Evolutionary conservation across 441 rosid genomes (phyloP).

Genomic region (Populus hybrid): DNA sequence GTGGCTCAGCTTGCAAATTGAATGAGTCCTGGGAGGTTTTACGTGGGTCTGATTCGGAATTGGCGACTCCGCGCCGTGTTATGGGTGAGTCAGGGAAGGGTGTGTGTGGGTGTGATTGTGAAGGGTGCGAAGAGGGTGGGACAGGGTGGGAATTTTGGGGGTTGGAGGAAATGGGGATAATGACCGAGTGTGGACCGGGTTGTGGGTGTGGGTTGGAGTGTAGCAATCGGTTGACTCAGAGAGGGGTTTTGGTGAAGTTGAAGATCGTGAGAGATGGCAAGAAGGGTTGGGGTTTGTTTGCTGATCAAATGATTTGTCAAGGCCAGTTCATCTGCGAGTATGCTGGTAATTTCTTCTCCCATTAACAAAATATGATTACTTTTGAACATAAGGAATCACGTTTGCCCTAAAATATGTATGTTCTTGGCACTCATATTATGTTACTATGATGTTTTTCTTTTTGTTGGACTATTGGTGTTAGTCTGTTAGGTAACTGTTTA

Average conservation of each 20-base stretch:
- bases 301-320: conserved; percentile 53
- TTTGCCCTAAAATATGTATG: not conserved
- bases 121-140: conserved; percentile 39
- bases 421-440: not conserved
- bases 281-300: conserved; percentile 81
- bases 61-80: not conserved
- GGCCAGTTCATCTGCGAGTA: conserved; percentile 84
- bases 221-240: conserved; percentile 53
- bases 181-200: conserved; percentile 63
- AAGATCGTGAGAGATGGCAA: conserved; percentile 54
- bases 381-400: not conserved
- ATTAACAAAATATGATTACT: not conserved
- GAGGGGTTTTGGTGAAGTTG: conserved; percentile 53
- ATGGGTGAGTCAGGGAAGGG: not conserved
- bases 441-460: not conserved
- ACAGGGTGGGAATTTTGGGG: conserved; percentile 36
- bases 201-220: conserved; percentile 63
- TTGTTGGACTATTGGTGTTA: not conserved
- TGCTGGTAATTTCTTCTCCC: conserved; percentile 47
- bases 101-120: conserved; percentile 53
- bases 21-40: not conserved
- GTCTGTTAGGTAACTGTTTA: no score
- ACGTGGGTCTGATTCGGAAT: not conserved
- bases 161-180: conserved; percentile 30
- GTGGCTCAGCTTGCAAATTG: not conserved